These are phyloP conservation scores for Aspergillus sp. DNA, from an alignment of 2,329 filamentous ascomycete genomes.

Conservation along the genomic window DNA sequence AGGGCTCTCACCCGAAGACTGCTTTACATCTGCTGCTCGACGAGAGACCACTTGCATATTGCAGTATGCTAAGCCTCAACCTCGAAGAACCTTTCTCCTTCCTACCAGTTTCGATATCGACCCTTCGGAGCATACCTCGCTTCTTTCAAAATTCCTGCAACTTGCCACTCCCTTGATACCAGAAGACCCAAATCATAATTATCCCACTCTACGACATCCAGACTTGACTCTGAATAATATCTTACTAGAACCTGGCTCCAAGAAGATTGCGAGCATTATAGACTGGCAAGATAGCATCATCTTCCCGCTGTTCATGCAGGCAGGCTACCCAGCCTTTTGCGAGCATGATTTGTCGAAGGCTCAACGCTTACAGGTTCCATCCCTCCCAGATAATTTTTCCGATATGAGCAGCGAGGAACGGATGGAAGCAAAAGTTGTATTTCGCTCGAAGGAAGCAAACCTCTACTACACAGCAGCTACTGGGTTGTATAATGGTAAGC, in stretches of 20 bases:
- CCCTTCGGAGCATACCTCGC: constrained; percentile 24
- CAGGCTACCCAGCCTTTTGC: constrained; percentile 30
- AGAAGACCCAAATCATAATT: constrained; percentile 7
- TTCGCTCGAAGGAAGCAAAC: no score
- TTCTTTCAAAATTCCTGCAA: constrained; percentile 28
- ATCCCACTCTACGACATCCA: constrained; percentile 29
- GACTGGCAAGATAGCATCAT: constrained; percentile 32
- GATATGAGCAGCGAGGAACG: no score
- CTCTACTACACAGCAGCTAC: no score
- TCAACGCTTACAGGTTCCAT: constrained; percentile 27
- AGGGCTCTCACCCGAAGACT: constrained; percentile 25
- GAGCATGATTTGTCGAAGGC: constrained; percentile 26
- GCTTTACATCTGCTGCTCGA: constrained; percentile 28
- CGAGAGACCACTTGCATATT: constrained; percentile 26
- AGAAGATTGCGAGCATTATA: constrained; percentile 29
- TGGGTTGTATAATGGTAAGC: no score
- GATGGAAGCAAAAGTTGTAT: no score
- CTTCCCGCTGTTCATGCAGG: constrained; percentile 29
- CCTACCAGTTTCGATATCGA: constrained; percentile 27
- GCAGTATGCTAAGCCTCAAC: constrained; percentile 27
- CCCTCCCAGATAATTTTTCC: constrained; percentile 27
- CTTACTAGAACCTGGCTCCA: constrained; percentile 26
- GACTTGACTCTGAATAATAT: constrained; percentile 32
- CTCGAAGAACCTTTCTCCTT: constrained; percentile 30
- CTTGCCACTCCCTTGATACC: constrained; percentile 24